phyloP scores from a whole-genome alignment of 2,329 filamentous ascomycete species.

The Cercospora sojina region DNA sequence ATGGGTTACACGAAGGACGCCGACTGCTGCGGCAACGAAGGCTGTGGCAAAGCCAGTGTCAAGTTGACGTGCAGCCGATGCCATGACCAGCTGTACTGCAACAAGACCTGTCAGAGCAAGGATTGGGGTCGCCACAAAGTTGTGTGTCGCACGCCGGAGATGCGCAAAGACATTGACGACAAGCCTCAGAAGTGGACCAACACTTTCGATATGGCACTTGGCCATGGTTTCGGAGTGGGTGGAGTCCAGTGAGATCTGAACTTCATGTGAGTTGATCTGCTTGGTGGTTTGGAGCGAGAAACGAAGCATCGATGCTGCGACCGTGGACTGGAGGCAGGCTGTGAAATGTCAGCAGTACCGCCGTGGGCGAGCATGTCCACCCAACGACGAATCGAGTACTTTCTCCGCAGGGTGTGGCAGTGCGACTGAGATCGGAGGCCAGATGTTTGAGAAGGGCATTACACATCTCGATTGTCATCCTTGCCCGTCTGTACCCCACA shows the following conservation, averaged over 20 bases:
- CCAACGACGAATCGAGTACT: too few species aligned
- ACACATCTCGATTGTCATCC: too few species aligned
- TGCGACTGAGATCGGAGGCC: too few species aligned
- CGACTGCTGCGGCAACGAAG: background rate
- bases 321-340: background rate
- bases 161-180: background rate
- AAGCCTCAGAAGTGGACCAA: conserved; percentile 6
- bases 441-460: too few species aligned
- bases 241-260: too few species aligned
- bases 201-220: background rate
- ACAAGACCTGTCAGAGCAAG: conserved; percentile 12
- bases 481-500: too few species aligned
- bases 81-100: conserved; percentile 8
- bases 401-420: too few species aligned
- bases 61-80: background rate
- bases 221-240: too few species aligned
- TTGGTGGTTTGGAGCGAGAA: too few species aligned
- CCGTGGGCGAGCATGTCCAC: background rate
- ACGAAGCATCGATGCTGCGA: background rate
- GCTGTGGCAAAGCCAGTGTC: background rate
- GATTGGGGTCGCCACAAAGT: conserved; percentile 10
- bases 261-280: too few species aligned
- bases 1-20: background rate
- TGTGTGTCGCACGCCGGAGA: conserved; percentile 8
- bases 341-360: background rate